Evolutionary conservation across 1,284 basidiomycete species (phyloP).

Genomic region (Puccinia novopanici): DNA sequence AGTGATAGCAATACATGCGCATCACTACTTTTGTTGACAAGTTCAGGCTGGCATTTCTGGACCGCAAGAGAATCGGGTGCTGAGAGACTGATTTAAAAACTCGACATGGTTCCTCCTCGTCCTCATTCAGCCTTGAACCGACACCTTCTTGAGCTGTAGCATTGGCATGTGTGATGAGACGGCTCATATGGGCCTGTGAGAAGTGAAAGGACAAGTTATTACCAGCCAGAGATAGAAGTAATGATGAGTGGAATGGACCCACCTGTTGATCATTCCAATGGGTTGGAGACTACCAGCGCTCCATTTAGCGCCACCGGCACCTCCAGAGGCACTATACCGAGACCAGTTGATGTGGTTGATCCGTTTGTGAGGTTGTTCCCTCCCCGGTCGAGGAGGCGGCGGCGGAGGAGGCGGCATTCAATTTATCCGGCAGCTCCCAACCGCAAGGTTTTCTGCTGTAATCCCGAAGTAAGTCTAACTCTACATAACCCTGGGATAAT

Average conservation of each 20-base stretch:
- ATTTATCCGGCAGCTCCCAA: too few relatives aligned
- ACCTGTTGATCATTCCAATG: constrained; percentile 51
- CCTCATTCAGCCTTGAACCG: constrained; percentile 34
- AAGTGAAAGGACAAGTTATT: not conserved
- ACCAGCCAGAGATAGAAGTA: not conserved
- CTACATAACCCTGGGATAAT: too few relatives aligned
- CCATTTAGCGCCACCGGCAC: constrained; percentile 43
- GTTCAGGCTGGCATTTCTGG: constrained; percentile 16
- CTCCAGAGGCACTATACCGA: constrained; percentile 28
- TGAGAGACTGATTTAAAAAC: not conserved
- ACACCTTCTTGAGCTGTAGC: constrained; percentile 28
- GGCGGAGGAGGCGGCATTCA: too few relatives aligned
- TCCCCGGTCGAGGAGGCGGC: too few relatives aligned
- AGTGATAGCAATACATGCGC: constrained; percentile 26
- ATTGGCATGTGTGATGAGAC: constrained; percentile 39
- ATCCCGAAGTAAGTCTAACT: too few relatives aligned
- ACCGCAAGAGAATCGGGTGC: not conserved
- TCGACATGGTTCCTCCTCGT: constrained; percentile 45
- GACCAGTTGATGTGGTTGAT: constrained; percentile 22
- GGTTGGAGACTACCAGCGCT: constrained; percentile 42
- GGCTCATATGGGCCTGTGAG: constrained; percentile 27
- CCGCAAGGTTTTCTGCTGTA: too few relatives aligned
- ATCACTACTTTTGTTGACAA: constrained; percentile 34
- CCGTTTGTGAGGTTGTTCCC: not conserved
- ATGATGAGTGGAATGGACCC: constrained; percentile 1